Evolutionary conservation across 345 rosid genomes (phyloP).

Genomic region (Trapa incisa): DNA sequence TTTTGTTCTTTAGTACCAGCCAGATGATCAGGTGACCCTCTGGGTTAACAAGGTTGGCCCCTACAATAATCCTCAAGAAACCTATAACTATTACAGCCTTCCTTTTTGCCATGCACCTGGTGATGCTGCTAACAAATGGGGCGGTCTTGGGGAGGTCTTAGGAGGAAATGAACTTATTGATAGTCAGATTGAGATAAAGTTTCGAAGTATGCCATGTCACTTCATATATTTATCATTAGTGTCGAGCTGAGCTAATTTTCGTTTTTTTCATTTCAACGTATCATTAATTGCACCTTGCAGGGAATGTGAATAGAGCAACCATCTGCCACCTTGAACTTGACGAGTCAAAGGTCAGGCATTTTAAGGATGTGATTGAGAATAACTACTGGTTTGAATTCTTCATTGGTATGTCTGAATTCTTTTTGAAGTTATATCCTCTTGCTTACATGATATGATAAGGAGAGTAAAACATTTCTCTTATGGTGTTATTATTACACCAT

Average conservation of each 20-base stretch:
- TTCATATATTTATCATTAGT: slow-evolving; percentile 2
- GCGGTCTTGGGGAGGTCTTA: slow-evolving; percentile 98
- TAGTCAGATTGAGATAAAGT: slow-evolving; percentile 74
- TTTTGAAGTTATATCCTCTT: not conserved
- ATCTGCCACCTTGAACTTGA: slow-evolving; percentile 59
- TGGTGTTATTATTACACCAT: not conserved
- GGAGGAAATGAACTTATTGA: slow-evolving; percentile 99
- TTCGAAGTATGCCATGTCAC: slow-evolving; percentile 44
- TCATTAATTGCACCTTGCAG: slow-evolving; percentile 20
- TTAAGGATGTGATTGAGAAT: slow-evolving; percentile 83
- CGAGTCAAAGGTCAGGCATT: slow-evolving; percentile 57
- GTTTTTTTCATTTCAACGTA: not conserved
- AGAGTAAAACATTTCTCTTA: not conserved
- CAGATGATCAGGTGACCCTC: slow-evolving; percentile 64
- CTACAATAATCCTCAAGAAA: slow-evolving; percentile 98
- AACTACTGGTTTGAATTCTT: slow-evolving; percentile 91
- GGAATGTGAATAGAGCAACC: slow-evolving; percentile 40
- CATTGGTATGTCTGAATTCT: slow-evolving; percentile 58
- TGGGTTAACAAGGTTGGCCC: slow-evolving; percentile 99
- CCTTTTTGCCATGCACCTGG: slow-evolving; percentile 74
- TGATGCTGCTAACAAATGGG: slow-evolving; percentile 85
- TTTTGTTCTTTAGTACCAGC: slow-evolving; percentile 54
- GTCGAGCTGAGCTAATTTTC: not conserved
- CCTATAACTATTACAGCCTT: slow-evolving; percentile 95
- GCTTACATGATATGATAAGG: not conserved